Conservation (phyloP, 805 yeast genomes). For the Myxozyma udenii region DNA sequence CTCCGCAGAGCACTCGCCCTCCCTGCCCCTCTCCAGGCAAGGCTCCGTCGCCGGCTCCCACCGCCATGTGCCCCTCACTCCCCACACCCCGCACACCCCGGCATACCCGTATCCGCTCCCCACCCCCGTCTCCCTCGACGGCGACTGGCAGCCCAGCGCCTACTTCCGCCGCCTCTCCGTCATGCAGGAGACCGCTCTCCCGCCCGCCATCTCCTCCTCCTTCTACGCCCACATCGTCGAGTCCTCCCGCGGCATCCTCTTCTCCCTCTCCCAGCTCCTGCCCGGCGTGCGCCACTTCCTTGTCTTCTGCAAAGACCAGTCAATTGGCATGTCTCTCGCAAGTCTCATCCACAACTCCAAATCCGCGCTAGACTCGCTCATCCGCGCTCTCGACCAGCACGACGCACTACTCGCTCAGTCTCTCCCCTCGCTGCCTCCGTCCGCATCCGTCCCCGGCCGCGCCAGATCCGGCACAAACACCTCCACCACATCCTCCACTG, state of each 20-base stretch:
- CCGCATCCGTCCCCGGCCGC: slow-evolving; percentile 2
- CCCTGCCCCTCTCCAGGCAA: neutral
- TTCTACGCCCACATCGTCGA: slow-evolving; percentile 23
- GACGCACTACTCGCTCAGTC: slow-evolving; percentile 25
- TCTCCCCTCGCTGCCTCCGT: neutral
- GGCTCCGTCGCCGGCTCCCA: too few species aligned
- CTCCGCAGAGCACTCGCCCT: neutral
- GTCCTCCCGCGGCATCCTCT: slow-evolving; percentile 31
- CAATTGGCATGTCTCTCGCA: slow-evolving; percentile 18
- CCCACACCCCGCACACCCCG: neutral
- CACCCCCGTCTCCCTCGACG: slow-evolving; percentile 7
- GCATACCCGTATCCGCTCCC: neutral
- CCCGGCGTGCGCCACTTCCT: slow-evolving; percentile 31
- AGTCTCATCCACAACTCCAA: slow-evolving; percentile 22
- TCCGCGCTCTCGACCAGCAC: slow-evolving; percentile 29
- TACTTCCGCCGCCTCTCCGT: slow-evolving; percentile 32
- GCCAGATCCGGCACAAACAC: neutral
- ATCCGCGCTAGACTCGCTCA: slow-evolving; percentile 27
- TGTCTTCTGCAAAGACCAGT: slow-evolving; percentile 28
- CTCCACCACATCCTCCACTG: neutral
- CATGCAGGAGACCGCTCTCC: slow-evolving; percentile 21
- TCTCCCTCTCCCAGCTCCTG: slow-evolving; percentile 30
- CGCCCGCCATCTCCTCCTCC: slow-evolving; percentile 15
- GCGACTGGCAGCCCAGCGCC: slow-evolving; percentile 29
- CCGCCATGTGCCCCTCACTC: neutral